Conservation (phyloP, 805 yeast genomes). For the Yarrowia sp. region DNA sequence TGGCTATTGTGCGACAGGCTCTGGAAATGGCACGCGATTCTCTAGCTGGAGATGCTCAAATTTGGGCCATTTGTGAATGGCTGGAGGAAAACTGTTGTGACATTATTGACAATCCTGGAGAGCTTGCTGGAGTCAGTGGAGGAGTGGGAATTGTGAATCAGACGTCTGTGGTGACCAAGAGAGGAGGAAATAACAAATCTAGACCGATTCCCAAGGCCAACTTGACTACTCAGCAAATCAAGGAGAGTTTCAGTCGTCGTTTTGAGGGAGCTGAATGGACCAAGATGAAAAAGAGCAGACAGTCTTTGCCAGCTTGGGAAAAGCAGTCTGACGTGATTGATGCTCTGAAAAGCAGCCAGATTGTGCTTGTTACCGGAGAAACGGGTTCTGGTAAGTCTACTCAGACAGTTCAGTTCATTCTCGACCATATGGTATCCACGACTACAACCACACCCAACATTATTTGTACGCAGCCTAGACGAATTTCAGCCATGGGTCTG, state of each 20-base stretch:
- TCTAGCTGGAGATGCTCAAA: slow-evolving; percentile 64
- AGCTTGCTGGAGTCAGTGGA: slow-evolving; percentile 45
- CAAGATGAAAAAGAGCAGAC: slow-evolving; percentile 46
- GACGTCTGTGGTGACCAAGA: slow-evolving; percentile 23
- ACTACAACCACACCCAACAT: slow-evolving; percentile 51
- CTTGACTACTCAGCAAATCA: neutral
- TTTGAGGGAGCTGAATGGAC: neutral
- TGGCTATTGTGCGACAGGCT: slow-evolving; percentile 37
- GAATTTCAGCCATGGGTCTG: slow-evolving; percentile 91
- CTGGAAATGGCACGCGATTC: slow-evolving; percentile 35
- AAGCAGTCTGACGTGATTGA: slow-evolving; percentile 55
- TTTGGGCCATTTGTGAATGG: slow-evolving; percentile 74
- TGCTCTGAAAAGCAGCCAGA: slow-evolving; percentile 55
- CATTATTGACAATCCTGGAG: slow-evolving; percentile 72
- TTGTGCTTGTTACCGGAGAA: slow-evolving; percentile 86
- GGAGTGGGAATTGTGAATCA: slow-evolving; percentile 30
- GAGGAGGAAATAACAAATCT: neutral
- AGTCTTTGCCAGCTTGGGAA: slow-evolving; percentile 78
- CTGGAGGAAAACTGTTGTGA: slow-evolving; percentile 56
- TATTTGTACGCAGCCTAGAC: slow-evolving; percentile 90
- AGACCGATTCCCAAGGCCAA: neutral
- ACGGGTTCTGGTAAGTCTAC: slow-evolving; percentile 98
- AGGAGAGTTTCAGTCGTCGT: neutral
- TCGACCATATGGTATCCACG: slow-evolving; percentile 56
- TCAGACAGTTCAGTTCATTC: slow-evolving; percentile 83